Conservation (phyloP, 2,329 filamentous ascomycete species). For the Dothistroma pini region DNA sequence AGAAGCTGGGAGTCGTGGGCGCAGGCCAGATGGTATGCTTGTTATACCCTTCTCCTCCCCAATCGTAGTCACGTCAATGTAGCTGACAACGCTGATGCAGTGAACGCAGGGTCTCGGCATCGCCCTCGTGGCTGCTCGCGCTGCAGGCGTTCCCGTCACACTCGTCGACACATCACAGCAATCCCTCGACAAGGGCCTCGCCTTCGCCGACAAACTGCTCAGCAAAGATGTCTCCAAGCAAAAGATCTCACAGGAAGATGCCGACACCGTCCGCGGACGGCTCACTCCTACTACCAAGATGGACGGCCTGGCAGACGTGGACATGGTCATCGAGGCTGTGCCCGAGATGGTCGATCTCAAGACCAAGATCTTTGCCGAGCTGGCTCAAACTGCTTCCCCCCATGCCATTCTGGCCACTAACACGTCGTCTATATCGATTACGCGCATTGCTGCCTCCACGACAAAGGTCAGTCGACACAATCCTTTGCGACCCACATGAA, state of each 20-base stretch:
- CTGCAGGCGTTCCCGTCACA: constrained; percentile 76
- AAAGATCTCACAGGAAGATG: constrained; percentile 76
- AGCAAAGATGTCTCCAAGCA: constrained; percentile 89
- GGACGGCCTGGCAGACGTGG: constrained; percentile 73
- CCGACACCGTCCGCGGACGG: constrained; percentile 66
- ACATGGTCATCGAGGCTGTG: constrained; percentile 97
- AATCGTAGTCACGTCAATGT: constrained; percentile 13
- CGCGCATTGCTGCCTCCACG: constrained; percentile 78
- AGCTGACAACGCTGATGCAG: constrained; percentile 18
- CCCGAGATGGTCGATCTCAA: constrained; percentile 80
- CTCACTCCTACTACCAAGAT: constrained; percentile 69
- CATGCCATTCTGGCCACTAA: constrained; percentile 95
- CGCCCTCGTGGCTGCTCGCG: constrained; percentile 86
- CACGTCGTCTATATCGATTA: constrained; percentile 98
- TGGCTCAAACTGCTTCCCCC: constrained; percentile 75
- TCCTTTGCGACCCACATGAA: constrained; percentile 1
- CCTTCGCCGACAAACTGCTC: constrained; percentile 91
- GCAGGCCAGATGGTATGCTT: constrained; percentile 59
- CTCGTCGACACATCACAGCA: constrained; percentile 80
- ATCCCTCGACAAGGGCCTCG: constrained; percentile 81
- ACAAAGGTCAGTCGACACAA: constrained; percentile 50
- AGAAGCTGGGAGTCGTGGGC: constrained; percentile 84
- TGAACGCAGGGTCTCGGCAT: constrained; percentile 78
- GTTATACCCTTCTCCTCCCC: constrained; percentile 9
- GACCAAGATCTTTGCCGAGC: constrained; percentile 75